Evolutionary conservation across 129 eudicot species (phyloP).

Genomic region (Chrysanthemum lavandulifolium): DNA sequence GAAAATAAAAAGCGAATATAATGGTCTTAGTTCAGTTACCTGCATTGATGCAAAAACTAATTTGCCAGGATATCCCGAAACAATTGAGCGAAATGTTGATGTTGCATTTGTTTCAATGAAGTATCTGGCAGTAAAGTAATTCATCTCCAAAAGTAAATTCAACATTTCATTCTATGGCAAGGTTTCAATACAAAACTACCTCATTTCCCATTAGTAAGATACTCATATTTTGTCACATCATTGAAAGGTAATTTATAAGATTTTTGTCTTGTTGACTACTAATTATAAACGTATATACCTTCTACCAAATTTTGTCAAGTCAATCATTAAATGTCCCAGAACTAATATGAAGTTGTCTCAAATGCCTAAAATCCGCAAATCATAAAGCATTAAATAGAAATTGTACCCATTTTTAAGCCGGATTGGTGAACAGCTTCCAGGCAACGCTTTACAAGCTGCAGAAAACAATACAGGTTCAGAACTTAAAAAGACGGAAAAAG

Average conservation of each 20-base stretch:
- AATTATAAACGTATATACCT: too few species aligned
- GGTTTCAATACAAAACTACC: too few species aligned
- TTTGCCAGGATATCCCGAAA: slow-evolving; percentile 76
- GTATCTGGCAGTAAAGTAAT: slow-evolving; percentile 38
- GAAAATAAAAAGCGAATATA: too few species aligned
- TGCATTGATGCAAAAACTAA: slow-evolving; percentile 79
- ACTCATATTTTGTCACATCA: too few species aligned
- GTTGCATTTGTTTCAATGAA: slow-evolving; percentile 88
- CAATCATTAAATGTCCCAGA: too few species aligned
- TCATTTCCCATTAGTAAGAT: too few species aligned
- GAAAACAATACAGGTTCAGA: slow-evolving; percentile 22
- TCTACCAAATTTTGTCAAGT: too few species aligned
- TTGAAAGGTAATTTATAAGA: too few species aligned
- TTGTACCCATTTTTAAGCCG: slow-evolving; percentile 57
- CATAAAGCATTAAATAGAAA: not conserved
- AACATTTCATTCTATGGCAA: not conserved
- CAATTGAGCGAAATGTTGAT: slow-evolving; percentile 70
- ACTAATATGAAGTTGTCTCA: not conserved
- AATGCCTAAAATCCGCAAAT: not conserved
- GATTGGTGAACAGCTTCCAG: slow-evolving; percentile 38
- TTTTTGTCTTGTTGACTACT: too few species aligned
- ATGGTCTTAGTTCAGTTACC: too few species aligned
- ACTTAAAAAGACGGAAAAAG: not conserved
- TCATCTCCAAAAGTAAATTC: slow-evolving; percentile 1
- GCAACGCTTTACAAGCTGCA: slow-evolving; percentile 84